A percentile compares a stretch with the other conserved stretches of the same genome.
These are phyloP conservation scores for Aspergillus fumigatiaffinis DNA, from an alignment of 2,329 filamentous ascomycete species.

Conservation along the genomic window DNA sequence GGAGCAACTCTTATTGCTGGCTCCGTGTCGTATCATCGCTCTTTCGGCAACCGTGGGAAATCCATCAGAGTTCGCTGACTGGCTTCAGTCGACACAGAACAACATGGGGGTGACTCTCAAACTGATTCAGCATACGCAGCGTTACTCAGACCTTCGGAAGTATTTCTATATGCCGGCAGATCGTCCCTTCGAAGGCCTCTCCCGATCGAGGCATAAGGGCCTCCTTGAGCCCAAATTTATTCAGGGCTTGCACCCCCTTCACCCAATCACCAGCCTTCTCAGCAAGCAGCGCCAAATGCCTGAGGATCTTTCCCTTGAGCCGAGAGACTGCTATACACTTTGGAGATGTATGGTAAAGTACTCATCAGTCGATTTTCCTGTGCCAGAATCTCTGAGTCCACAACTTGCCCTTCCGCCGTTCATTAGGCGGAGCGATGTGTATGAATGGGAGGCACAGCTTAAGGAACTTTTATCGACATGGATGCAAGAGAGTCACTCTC, in stretches of 20 bases:
- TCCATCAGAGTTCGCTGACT: constrained; percentile 63
- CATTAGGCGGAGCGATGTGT: constrained; percentile 62
- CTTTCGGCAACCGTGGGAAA: constrained; percentile 78
- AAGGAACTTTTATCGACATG: constrained; percentile 58
- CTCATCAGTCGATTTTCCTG: constrained; percentile 48
- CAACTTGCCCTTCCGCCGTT: constrained; percentile 48
- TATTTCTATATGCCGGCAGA: constrained; percentile 59
- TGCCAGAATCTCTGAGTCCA: constrained; percentile 32
- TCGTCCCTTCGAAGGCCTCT: constrained; percentile 51
- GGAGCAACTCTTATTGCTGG: constrained; percentile 71
- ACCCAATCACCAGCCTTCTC: constrained; percentile 62
- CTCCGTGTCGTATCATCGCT: constrained; percentile 73
- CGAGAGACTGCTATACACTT: constrained; percentile 64
- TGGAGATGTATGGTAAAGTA: constrained; percentile 62
- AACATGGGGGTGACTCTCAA: constrained; percentile 60
- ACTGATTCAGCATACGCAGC: constrained; percentile 64
- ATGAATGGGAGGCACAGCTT: constrained; percentile 60
- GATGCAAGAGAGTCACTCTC: constrained; percentile 55
- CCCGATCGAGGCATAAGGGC: constrained; percentile 12
- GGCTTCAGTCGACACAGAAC: constrained; percentile 63
- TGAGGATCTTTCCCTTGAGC: constrained; percentile 65
- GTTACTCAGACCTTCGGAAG: constrained; percentile 76
- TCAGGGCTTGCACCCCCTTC: constrained; percentile 56
- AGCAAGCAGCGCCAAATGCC: constrained; percentile 62
- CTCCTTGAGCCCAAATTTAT: constrained; percentile 47